Percentiles rank a stretch among this genome's conserved stretches.
phyloP scores from a whole-genome alignment of 2,329 filamentous ascomycete species.

The Aciculosporium take region DNA sequence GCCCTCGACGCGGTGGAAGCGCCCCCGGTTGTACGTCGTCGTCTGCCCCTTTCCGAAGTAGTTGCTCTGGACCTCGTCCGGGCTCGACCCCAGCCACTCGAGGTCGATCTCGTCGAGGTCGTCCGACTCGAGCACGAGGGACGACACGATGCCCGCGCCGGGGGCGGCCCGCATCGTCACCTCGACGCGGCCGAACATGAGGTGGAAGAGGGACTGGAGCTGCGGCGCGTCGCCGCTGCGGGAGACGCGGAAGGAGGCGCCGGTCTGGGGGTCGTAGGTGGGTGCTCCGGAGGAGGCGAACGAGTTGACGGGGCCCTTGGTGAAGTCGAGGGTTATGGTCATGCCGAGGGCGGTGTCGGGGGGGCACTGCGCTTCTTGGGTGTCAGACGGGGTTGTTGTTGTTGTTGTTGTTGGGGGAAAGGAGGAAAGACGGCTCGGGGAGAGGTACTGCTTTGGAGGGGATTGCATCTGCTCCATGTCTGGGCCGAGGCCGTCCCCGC shows the following conservation, averaged over 20 bases:
- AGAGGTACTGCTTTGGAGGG: conserved; percentile 20
- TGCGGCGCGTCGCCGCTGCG: conserved; percentile 72
- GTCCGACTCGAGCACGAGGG: conserved; percentile 81
- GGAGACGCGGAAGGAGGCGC: conserved; percentile 67
- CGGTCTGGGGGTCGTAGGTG: conserved; percentile 55
- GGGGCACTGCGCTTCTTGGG: conserved; percentile 43
- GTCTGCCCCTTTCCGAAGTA: conserved; percentile 93
- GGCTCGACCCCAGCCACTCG: conserved; percentile 79
- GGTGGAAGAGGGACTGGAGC: conserved; percentile 85
- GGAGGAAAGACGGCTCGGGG: neutral
- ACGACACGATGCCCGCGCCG: conserved; percentile 85
- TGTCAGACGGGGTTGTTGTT: neutral
- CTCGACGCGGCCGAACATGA: conserved; percentile 95
- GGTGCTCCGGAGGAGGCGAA: conserved; percentile 59
- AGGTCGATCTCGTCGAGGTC: conserved; percentile 91
- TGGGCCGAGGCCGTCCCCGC: conserved; percentile 18
- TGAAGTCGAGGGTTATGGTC: conserved; percentile 75
- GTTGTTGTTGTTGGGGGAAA: neutral
- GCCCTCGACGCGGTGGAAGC: conserved; percentile 53
- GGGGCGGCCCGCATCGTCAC: conserved; percentile 74
- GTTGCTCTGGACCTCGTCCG: conserved; percentile 77
- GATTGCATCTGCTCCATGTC: conserved; percentile 28
- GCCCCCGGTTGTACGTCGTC: conserved; percentile 72
- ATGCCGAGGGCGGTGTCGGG: conserved; percentile 68
- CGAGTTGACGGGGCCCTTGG: conserved; percentile 58